Percentiles rank a stretch among this genome's conserved stretches.
These are phyloP conservation scores for Populus hybrid DNA, from an alignment of 441 rosid genomes.

Conservation along the genomic window DNA sequence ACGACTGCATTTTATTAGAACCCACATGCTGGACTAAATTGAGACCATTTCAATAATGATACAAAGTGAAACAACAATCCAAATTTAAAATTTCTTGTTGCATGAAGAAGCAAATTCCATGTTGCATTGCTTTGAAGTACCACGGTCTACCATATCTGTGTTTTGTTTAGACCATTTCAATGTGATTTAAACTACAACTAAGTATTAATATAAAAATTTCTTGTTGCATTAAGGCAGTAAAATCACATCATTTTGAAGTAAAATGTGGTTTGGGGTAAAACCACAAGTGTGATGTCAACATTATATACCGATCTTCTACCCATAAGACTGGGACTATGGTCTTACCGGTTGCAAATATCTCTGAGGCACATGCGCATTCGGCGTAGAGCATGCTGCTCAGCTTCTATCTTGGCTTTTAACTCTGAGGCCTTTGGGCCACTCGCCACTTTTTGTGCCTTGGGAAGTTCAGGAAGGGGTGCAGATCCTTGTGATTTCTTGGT, in stretches of 20 bases:
- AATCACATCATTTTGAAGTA: not conserved
- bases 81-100: too few species aligned
- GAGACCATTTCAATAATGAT: too few species aligned
- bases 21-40: too few species aligned
- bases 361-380: conserved; percentile 98
- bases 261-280: not conserved
- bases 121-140: too few species aligned
- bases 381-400: conserved; percentile 99
- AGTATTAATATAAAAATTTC: not conserved
- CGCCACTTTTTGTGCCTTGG: conserved; percentile 74
- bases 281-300: not conserved
- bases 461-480: conserved; percentile 65
- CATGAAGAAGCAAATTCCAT: too few species aligned
- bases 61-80: too few species aligned
- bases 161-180: not conserved
- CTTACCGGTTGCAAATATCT: conserved; percentile 96
- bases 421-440: conserved; percentile 94
- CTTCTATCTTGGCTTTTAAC: conserved; percentile 89
- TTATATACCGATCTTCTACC: not conserved
- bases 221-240: not conserved
- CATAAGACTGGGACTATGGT: not conserved
- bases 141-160: not conserved
- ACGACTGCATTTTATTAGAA: too few species aligned
- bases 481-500: conserved; percentile 47
- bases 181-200: not conserved